Base-by-base conservation (phyloP, 1,139 yeast genomes). In the Lodderomyces orthopsilosis region DNA sequence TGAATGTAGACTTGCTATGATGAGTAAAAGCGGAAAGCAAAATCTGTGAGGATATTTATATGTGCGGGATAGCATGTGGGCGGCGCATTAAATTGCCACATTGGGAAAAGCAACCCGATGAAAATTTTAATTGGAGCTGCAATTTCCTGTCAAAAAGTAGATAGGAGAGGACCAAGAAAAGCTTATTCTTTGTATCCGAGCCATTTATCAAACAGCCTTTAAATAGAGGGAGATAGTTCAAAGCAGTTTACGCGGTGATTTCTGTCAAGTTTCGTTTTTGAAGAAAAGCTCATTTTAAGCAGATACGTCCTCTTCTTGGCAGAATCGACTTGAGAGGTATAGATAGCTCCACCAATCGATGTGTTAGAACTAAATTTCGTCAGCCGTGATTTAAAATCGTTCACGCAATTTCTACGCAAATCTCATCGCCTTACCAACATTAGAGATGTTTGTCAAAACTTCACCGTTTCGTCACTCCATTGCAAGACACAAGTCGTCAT, bases 401-500 rank as follows among this genome's bases (percentile, higher is more conserved):
- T n/a, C n/a, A n/a, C n/a, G n/a, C n/a, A n/a, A n/a, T n/a, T n/a
- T n/a, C n/a, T 8, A 6, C 23, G 8, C 23, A 21, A 21, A 21
- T 21, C 23, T 6, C 17, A 27, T 27, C 9, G 27, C 12, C 6
- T 24, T 24, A 10, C 12, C n/a, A n/a, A n/a, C n/a, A 27, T 13
- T 6, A 27, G n/a, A 4, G 13, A 13, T n/a, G 14, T 27, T 27
- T 13, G 5, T n/a, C 14, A 27, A n/a, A n/a, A 8, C 15, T 8
- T n/a, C n/a, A 8, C 14, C 6, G 15, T n/a, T 6, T 24, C 10
- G n/a, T 4, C n/a, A 24, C 27, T 8, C n/a, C 27, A 24, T 24
- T 10, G n/a, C 26, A 6, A 34, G 26, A 21, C 10, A 12, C 38
- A 36, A 36, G 21, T 36, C 30, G 21, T 22, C 30, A n/a, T 36